Percentiles rank a stretch among this genome's conserved stretches.
These are phyloP conservation scores for Lactarius evosmus DNA, from an alignment of 768 basidiomycete genomes.

Conservation along the genomic window DNA sequence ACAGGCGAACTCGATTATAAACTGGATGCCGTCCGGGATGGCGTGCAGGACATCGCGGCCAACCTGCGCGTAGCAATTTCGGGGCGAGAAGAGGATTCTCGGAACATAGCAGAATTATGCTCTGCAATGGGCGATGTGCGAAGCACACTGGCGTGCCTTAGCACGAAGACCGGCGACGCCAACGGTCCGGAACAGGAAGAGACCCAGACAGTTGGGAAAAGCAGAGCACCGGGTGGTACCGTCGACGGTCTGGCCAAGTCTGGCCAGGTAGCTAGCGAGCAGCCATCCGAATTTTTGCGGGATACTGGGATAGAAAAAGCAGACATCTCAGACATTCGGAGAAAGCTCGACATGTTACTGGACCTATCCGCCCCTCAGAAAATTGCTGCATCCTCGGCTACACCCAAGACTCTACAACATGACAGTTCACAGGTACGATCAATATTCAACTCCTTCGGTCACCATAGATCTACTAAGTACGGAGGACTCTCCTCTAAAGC, in stretches of 20 bases:
- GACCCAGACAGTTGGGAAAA: conserved; percentile 40
- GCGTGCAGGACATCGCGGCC: conserved; percentile 15
- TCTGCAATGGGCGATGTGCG: conserved; percentile 16
- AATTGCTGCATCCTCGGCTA: not conserved
- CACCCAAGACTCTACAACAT: not conserved
- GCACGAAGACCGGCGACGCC: not conserved
- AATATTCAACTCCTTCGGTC: not conserved
- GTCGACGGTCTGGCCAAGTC: conserved; percentile 24
- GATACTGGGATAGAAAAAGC: conserved; percentile 15
- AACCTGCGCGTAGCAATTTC: conserved; percentile 18
- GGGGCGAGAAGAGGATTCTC: conserved; percentile 20
- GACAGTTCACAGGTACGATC: conserved; percentile 5
- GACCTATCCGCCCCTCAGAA: conserved; percentile 26
- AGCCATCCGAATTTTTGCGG: conserved; percentile 29
- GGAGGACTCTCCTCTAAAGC: not conserved
- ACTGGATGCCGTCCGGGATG: conserved; percentile 18
- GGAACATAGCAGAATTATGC: conserved; percentile 26
- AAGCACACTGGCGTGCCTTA: conserved; percentile 1
- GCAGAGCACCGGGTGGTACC: conserved; percentile 38
- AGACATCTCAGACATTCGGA: conserved; percentile 35
- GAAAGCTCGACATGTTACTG: conserved; percentile 41
- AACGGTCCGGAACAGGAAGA: conserved; percentile 31
- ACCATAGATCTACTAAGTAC: not conserved
- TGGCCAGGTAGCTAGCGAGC: conserved; percentile 19
- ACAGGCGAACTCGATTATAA: conserved; percentile 18